Evolutionary conservation across 768 basidiomycete genomes (phyloP), one percentile per base, ranked within the genome.

Genomic region (Russula ochroleuca): DNA sequence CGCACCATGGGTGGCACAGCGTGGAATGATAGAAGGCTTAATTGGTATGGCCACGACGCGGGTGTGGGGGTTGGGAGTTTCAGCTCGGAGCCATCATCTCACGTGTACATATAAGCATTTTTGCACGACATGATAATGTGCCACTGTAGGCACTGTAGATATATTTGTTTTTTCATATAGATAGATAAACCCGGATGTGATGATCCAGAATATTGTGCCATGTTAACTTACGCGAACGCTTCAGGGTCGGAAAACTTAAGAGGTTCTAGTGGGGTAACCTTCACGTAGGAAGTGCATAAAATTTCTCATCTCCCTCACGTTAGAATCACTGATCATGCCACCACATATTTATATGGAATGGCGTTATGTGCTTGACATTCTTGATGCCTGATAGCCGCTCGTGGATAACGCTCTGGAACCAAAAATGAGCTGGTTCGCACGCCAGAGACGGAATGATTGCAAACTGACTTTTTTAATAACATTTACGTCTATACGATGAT

Each of bases 401-500:
- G 21, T 35, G 35, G 35, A 8, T 35, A 35, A 28, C 28, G 28
- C 28, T 28, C 28, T 31, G 10, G 25, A 50, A 51, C 19, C 38
- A 21, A 17, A 17, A 14, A 14, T 17, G 51, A 13, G 14, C 38
- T 21, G 5, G 21, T 43, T n/a, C 31, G 31, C 37, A 45, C 40
- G 48, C 23, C 25, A 7, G 43, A 17, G 52, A 54, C 37, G 43
- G 41, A 23, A 45, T 47, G 8, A 37, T 61, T 62, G 25, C 28
- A 55, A 17, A 21, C 17, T 9, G 3, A 25, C 23, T 2, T 25
- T 25, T 38, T 25, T 9, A 1, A 55, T 55, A 52, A 23, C 48
- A 45, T 55, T 52, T 47, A 55, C 50, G 60, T 54, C 31, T 61
- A 13, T 6, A 8, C 21, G 41, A 28, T 19, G 58, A 60, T 37